Evolutionary conservation across 148 eudicot species (phyloP).

Genomic region (Oxyria digyna): DNA sequence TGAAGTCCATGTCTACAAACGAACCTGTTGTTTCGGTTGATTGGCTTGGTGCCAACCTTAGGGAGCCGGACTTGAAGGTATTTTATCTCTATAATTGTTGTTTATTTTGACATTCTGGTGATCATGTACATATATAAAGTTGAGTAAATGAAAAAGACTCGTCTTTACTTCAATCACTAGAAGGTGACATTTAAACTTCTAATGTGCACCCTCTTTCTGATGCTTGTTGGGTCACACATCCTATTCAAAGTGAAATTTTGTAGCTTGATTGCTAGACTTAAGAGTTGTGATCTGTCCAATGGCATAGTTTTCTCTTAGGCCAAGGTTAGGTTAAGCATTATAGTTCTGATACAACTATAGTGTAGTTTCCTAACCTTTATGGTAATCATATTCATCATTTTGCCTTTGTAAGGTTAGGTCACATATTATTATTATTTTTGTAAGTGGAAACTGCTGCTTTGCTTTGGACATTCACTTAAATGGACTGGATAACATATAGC

Average conservation of each 20-base stretch:
- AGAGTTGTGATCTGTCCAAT: not conserved
- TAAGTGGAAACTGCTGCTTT: not conserved
- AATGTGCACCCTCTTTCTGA: not conserved
- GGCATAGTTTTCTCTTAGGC: not conserved
- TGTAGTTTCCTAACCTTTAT: not conserved
- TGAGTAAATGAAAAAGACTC: not conserved
- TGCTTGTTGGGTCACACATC: not conserved
- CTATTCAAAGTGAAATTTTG: not conserved
- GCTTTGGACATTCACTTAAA: not conserved
- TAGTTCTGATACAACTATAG: not conserved
- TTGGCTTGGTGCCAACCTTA: conserved; percentile 82
- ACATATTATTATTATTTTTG: not conserved
- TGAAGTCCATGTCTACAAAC: conserved; percentile 42
- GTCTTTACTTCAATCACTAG: not conserved
- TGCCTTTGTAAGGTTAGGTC: not conserved
- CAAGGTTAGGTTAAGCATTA: not conserved
- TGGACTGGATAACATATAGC: not conserved
- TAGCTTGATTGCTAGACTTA: not conserved
- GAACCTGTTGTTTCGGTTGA: conserved; percentile 97
- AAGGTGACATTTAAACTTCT: not conserved
- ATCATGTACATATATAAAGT: not conserved
- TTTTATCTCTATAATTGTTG: not conserved
- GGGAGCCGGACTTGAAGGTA: conserved; percentile 76
- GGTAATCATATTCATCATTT: not conserved
- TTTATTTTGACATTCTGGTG: not conserved